Percentiles rank a stretch among this genome's conserved stretches.
phyloP scores from a whole-genome alignment of 2,329 filamentous ascomycete species.

The Aspergillus versicolor region DNA sequence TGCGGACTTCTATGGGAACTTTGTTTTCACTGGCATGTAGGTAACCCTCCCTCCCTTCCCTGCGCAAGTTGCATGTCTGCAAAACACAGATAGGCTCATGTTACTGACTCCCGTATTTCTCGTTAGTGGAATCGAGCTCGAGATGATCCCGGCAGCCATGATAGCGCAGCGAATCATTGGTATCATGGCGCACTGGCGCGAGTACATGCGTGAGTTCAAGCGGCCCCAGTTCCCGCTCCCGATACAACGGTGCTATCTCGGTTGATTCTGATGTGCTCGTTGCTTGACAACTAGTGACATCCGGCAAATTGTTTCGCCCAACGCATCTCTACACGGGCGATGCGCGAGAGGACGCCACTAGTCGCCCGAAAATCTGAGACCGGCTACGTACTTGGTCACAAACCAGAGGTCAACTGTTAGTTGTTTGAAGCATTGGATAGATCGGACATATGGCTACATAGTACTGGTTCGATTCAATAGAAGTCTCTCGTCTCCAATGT shows the following conservation, averaged over 20 bases:
- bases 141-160: slow-evolving; percentile 32
- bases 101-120: not conserved
- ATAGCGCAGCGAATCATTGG: slow-evolving; percentile 31
- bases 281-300: slow-evolving; percentile 18
- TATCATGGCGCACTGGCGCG: slow-evolving; percentile 36
- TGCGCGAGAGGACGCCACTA: slow-evolving; percentile 1
- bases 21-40: slow-evolving; percentile 44
- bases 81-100: not conserved
- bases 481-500: not conserved
- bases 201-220: slow-evolving; percentile 29
- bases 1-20: slow-evolving; percentile 47
- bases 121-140: slow-evolving; percentile 27
- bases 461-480: not conserved
- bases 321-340: slow-evolving; percentile 29
- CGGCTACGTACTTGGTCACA: not conserved
- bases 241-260: slow-evolving; percentile 11
- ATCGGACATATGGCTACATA: not conserved
- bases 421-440: not conserved
- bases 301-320: slow-evolving; percentile 30
- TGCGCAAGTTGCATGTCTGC: no score
- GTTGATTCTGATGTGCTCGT: slow-evolving; percentile 13
- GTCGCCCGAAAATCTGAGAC: slow-evolving; percentile 16
- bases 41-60: slow-evolving; percentile 6
- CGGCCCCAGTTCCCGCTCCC: not conserved
- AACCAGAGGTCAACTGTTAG: not conserved